These are phyloP conservation scores for rapeseed (Brassica napus) DNA, from an alignment of 345 rosid species.

Conservation along the genomic window DNA sequence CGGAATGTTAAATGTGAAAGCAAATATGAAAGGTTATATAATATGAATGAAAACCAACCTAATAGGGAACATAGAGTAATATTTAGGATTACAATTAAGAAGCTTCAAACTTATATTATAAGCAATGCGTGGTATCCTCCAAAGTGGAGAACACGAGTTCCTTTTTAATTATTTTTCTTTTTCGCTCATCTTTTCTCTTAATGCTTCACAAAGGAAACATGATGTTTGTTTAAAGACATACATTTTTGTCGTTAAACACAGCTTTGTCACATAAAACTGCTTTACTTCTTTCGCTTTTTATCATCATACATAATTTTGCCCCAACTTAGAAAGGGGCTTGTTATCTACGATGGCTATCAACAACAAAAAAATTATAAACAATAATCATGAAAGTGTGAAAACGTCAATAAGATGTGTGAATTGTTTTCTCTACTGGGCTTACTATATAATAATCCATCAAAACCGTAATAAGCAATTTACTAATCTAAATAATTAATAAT, in stretches of 20 bases:
- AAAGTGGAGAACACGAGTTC: conserved; percentile 40
- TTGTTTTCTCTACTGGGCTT: conserved; percentile 11
- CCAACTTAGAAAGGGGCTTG: not conserved
- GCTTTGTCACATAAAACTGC: conserved; percentile 12
- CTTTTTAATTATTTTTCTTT: conserved; percentile 22
- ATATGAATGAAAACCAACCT: conserved; percentile 1
- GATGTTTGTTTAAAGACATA: conserved; percentile 39
- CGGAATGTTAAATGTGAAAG: conserved; percentile 32
- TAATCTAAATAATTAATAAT: not conserved
- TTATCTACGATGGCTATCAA: conserved; percentile 20
- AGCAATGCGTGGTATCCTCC: conserved; percentile 34
- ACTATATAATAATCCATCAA: conserved; percentile 1
- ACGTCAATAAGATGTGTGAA: conserved; percentile 17
- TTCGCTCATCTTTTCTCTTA: conserved; percentile 8
- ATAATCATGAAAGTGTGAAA: conserved; percentile 28
- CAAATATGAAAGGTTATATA: conserved; percentile 22
- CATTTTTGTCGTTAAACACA: conserved; percentile 36
- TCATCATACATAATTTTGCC: not conserved
- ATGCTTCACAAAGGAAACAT: conserved; percentile 32
- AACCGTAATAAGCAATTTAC: conserved; percentile 3
- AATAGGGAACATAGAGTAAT: conserved; percentile 34
- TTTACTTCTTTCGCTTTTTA: conserved; percentile 1
- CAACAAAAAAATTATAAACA: not conserved
- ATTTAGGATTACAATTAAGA: conserved; percentile 17
- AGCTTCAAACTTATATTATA: conserved; percentile 22